phyloP scores from a whole-genome alignment of 371 early-diverging fungal species.

The Rhizopus sp. region DNA sequence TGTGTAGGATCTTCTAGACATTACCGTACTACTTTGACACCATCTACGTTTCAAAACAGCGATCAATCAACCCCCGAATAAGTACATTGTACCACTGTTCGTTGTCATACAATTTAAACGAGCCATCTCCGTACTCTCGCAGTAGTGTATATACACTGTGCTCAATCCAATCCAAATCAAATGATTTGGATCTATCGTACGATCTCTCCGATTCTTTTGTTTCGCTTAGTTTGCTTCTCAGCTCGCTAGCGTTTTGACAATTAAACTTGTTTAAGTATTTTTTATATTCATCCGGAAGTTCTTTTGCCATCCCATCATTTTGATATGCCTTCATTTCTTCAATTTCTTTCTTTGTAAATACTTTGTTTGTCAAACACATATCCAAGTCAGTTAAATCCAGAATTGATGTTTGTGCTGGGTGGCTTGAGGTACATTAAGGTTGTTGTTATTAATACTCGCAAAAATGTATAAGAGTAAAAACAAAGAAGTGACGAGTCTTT shows the following conservation, averaged over 20 bases:
- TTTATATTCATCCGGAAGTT: constrained; percentile 1
- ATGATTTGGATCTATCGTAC: constrained; percentile 8
- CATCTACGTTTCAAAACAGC: constrained; percentile 7
- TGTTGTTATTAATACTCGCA: too few relatives aligned
- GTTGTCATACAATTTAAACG: neutral
- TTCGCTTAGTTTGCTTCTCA: neutral
- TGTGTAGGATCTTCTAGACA: constrained; percentile 8
- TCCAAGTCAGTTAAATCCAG: neutral
- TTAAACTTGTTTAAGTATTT: constrained; percentile 3
- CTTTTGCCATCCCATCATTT: constrained; percentile 1
- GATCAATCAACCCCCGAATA: constrained; percentile 8
- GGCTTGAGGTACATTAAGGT: constrained; percentile 4
- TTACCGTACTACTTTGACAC: constrained; percentile 11
- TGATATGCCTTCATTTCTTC: constrained; percentile 2
- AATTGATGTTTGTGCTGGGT: constrained; percentile 5
- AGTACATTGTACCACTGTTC: constrained; percentile 4
- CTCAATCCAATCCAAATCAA: constrained; percentile 9
- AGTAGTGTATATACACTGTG: constrained; percentile 9
- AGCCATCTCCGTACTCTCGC: constrained; percentile 1
- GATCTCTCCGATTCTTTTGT: constrained; percentile 4
- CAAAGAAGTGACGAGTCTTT: too few relatives aligned
- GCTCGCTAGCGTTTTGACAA: neutral
- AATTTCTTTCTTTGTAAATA: constrained; percentile 2
- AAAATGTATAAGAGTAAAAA: too few relatives aligned
- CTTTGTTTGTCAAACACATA: constrained; percentile 1